phyloP scores from a whole-genome alignment of 2,329 filamentous ascomycete genomes.

The Gnomoniopsis sp. region DNA sequence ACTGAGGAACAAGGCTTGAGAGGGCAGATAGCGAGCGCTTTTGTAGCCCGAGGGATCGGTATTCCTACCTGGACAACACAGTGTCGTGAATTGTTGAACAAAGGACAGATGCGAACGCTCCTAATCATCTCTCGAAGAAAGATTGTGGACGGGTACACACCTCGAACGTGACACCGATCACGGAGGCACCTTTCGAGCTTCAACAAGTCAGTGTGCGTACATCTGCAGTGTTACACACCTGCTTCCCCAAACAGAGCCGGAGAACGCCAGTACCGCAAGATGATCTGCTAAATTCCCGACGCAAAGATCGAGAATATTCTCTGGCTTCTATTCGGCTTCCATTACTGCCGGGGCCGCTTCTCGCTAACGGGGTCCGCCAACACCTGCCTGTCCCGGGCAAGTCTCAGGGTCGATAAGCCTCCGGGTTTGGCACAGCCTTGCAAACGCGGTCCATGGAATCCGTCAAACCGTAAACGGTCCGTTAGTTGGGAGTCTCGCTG shows the following conservation, averaged over 20 bases:
- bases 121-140: background rate
- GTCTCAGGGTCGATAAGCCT: background rate
- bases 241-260: background rate
- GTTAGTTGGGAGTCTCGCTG: too few species aligned
- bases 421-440: too few species aligned
- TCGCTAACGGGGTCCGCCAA: background rate
- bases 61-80: too few species aligned
- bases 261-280: background rate
- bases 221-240: background rate
- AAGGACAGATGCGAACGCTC: background rate
- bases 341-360: background rate
- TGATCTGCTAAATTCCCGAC: background rate
- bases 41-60: too few species aligned
- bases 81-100: too few species aligned
- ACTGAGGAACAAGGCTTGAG: too few species aligned
- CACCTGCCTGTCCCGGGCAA: slow-evolving; percentile 2
- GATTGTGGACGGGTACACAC: background rate
- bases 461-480: too few species aligned
- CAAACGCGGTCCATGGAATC: too few species aligned
- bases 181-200: background rate
- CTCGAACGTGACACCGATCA: background rate
- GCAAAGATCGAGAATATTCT: background rate
- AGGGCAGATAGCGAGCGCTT: too few species aligned
- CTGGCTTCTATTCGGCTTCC: background rate
- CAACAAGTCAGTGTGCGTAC: background rate